Evolutionary conservation across 495 filamentous ascomycete species (phyloP).

Genomic region (Penicillium malachiteum): DNA sequence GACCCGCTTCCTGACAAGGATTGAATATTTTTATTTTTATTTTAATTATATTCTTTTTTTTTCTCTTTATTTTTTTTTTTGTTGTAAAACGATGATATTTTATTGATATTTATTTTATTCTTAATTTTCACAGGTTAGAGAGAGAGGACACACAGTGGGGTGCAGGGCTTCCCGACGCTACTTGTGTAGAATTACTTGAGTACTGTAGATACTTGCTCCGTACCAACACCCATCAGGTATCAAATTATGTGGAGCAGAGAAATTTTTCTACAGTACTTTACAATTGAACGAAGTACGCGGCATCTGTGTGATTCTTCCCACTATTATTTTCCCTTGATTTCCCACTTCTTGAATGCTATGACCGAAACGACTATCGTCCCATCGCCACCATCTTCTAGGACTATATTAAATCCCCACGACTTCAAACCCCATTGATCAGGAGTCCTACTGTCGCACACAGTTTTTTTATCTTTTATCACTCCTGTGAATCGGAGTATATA

Average conservation of each 20-base stretch:
- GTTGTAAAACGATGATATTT: background rate
- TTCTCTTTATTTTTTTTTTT: constrained; percentile 1
- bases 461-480: no score
- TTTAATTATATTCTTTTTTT: background rate
- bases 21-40: background rate
- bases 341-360: background rate
- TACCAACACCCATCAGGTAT: constrained; percentile 16
- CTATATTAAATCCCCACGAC: background rate
- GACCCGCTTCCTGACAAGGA: constrained; percentile 29
- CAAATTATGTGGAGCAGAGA: constrained; percentile 17
- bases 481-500: no score
- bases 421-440: no score
- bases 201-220: constrained; percentile 23
- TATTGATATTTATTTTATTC: background rate
- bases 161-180: background rate
- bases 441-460: no score
- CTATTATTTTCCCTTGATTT: background rate
- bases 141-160: background rate
- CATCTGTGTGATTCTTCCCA: constrained; percentile 3
- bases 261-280: constrained; percentile 6
- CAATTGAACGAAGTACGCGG: constrained; percentile 8
- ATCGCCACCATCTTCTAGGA: background rate
- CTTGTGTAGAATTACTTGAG: constrained; percentile 13
- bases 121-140: background rate
- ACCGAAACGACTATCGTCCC: no score